phyloP scores from a whole-genome alignment of 495 filamentous ascomycete species.

The Podospora pseudoanserina region DNA sequence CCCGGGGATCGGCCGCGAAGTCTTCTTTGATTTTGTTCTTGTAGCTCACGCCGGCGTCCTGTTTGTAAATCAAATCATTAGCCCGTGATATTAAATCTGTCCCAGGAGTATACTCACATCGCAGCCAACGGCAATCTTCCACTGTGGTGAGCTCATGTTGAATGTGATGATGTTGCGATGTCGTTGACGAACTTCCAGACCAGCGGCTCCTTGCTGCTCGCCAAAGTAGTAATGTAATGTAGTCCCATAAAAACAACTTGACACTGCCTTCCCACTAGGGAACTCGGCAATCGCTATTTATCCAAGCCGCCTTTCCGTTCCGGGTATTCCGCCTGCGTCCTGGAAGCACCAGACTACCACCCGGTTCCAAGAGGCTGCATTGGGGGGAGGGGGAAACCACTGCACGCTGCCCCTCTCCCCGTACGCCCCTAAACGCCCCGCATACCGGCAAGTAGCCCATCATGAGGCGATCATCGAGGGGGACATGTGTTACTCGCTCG shows the following conservation, averaged over 20 bases:
- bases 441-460: slow-evolving; percentile 26
- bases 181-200: slow-evolving; percentile 10
- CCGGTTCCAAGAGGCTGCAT: slow-evolving; percentile 12
- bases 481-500: slow-evolving; percentile 1
- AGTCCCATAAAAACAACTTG: slow-evolving; percentile 21
- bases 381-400: slow-evolving; percentile 18
- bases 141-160: slow-evolving; percentile 39
- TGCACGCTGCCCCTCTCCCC: slow-evolving; percentile 28
- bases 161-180: slow-evolving; percentile 1
- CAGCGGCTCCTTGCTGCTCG: slow-evolving; percentile 7
- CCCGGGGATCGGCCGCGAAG: slow-evolving; percentile 63
- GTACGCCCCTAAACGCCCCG: slow-evolving; percentile 16
- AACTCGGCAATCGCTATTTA: slow-evolving; percentile 25
- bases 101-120: slow-evolving; percentile 39
- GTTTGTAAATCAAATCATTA: slow-evolving; percentile 13
- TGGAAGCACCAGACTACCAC: slow-evolving; percentile 14
- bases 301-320: slow-evolving; percentile 33
- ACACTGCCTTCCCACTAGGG: slow-evolving; percentile 10
- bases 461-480: slow-evolving; percentile 16
- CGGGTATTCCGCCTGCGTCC: slow-evolving; percentile 25
- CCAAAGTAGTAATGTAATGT: slow-evolving; percentile 12
- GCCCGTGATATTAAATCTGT: slow-evolving; percentile 9
- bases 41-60: slow-evolving; percentile 76
- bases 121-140: slow-evolving; percentile 47
- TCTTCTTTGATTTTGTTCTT: slow-evolving; percentile 73